Base-by-base conservation (phyloP, 2,329 filamentous ascomycete genomes). In the Calcarisporium arbuscula region DNA sequence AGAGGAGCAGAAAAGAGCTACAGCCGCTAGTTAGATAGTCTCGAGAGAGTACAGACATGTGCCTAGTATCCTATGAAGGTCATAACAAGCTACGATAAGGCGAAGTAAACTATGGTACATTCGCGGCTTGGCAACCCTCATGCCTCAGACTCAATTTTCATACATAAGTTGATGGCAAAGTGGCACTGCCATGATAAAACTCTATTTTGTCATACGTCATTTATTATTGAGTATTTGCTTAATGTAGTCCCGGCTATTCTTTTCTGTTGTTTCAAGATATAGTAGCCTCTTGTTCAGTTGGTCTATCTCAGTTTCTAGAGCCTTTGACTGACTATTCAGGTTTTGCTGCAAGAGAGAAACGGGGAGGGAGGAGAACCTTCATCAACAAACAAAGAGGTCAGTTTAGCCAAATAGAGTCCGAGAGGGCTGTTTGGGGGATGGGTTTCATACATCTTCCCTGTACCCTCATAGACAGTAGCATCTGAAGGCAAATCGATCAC, bases 181-280 rank as follows among this genome's bases (percentile, higher is more conserved):
- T n/a, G n/a, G n/a, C n/a, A n/a, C n/a, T n/a, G n/a, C n/a, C n/a
- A n/a, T n/a, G n/a, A n/a, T n/a, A n/a, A n/a, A n/a, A n/a, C n/a
- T n/a, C n/a, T 15, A 30, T n/a, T 30, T 30, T 30, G 19, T 30
- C 19, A 30, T 6, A 19, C 17, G n/a, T 52, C 33, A 54, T 34
- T 61, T 73, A 63, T 54, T 76, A 75, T 53, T 47, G 19, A 96
- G 73, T 56, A 96, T 90, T 60, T 88, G 83, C 57, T 95, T 83
- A 48, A 96, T 82, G 54, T 95, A 87, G 47, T 89, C 80, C 49
- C 83, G 80, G 61, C 88, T 95, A 54, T 96, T 98, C 67, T 94
- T 88, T 57, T 87, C 84, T 32, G 92, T 96, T 38, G 87, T 94
- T 67, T 96, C 90, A 28, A 96, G 71, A 55, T 95, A 96, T 49